phyloP scores from a whole-genome alignment of 2,329 filamentous ascomycete genomes.

The Hypoxylon sp. region DNA sequence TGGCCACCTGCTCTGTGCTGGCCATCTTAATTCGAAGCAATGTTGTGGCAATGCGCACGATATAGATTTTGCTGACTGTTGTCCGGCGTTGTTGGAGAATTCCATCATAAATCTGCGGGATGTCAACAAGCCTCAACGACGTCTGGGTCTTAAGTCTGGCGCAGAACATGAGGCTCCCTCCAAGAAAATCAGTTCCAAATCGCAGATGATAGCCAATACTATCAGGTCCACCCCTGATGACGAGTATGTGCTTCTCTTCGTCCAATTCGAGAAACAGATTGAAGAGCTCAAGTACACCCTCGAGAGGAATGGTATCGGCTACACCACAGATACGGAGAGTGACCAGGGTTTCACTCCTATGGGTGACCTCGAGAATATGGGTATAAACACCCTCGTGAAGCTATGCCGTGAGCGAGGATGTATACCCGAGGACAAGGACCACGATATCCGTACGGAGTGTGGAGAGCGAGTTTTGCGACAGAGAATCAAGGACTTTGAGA shows the following conservation, averaged over 20 bases:
- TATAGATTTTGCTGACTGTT: conserved; percentile 4
- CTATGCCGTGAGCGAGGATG: neutral
- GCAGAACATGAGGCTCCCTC: conserved; percentile 5
- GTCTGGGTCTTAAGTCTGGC: neutral
- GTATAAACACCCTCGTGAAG: neutral
- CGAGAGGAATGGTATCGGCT: conserved; percentile 28
- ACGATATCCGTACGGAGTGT: neutral
- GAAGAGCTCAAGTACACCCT: conserved; percentile 48
- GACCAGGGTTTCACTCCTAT: neutral
- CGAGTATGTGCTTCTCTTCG: conserved; percentile 57
- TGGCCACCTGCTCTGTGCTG: conserved; percentile 51
- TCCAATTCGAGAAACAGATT: conserved; percentile 54
- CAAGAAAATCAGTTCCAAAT: conserved; percentile 46
- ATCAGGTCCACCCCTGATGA: conserved; percentile 36
- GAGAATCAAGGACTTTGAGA: neutral
- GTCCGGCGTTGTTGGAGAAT: conserved; percentile 30
- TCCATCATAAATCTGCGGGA: conserved; percentile 23
- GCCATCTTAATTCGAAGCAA: conserved; percentile 19
- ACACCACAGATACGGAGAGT: conserved; percentile 13
- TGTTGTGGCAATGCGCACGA: conserved; percentile 40
- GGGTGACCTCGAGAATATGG: neutral
- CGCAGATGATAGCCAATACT: conserved; percentile 39
- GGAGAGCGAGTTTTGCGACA: neutral
- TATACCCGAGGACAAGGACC: neutral
- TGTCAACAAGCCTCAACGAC: conserved; percentile 18